Base-by-base conservation (phyloP, 768 basidiomycete genomes). In the Cystofilobasidium ferigula region DNA sequence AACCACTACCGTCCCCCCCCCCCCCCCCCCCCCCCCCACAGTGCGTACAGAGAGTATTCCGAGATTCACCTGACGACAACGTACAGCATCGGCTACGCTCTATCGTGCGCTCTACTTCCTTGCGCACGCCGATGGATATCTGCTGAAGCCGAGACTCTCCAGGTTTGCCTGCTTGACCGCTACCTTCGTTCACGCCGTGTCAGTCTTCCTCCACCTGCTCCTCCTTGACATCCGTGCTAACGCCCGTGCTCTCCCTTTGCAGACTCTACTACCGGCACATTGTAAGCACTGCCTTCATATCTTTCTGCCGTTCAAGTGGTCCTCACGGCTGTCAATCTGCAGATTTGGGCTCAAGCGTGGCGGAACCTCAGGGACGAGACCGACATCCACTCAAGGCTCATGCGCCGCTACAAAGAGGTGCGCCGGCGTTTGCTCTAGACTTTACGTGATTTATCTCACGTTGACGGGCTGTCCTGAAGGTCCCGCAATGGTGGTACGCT, bases 371-470 rank as follows among this genome's bases (percentile, higher is more conserved):
- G 62, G 12, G 62, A 68, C 24, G 54, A 68, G 57, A 68, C 40
- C 38, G 67, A 68, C 32, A 68, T 68, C 61, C 67, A 68, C 40
- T 40, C 67, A 7, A 53, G 61, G 16, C 56, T 68, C 30, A 68
- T 68, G 67, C 42, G 61, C 8, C 43, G 48, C 22, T 68, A 68
- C 45, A 34, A 48, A 32, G 67, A 68, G 32, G 61, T 62, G 2
- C 61, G 48, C 8, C 10, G 13, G 8, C 24, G 10, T 9, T 22
- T 58, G 22, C 56, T 61, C 24, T 30, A 4, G 38, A 20, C 38
- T 9, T 40, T 16, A 16, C 38, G 38, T 8, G 8, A 40, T 40
- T 9, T 40, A 16, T 8, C 38, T 40, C 8, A 40, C n/a, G 58
- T 16, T 8, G 9, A 43, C 36, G 13, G 38, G 10, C 35, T 26